Conservation (phyloP, 257 asterid genomes). For the Solanum chiquidenum region DNA sequence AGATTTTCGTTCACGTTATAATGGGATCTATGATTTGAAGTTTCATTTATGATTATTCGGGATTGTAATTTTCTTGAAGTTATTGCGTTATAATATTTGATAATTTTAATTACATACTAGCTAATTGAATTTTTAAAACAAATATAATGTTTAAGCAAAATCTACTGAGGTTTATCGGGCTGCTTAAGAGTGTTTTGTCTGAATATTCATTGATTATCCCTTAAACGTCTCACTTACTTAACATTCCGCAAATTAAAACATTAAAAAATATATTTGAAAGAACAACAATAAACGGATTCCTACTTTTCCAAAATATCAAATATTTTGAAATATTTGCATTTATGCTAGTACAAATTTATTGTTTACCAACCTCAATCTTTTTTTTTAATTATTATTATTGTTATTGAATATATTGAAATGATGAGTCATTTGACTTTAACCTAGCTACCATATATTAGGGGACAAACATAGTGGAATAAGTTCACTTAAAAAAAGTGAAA, state of each 20-base stretch:
- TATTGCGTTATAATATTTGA: neutral
- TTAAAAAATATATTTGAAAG: neutral
- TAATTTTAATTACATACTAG: neutral
- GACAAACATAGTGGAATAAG: neutral
- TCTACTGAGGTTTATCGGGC: rapidly evolving
- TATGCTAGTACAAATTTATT: neutral
- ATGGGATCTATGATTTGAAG: neutral
- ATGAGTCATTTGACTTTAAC: neutral
- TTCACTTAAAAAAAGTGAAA: neutral
- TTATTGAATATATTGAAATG: neutral
- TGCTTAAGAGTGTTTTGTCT: too few relatives aligned
- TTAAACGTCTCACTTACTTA: neutral
- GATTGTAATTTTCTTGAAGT: neutral
- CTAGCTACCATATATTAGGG: neutral
- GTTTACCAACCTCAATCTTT: neutral
- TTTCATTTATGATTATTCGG: neutral
- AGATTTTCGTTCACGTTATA: neutral
- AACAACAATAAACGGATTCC: too few relatives aligned
- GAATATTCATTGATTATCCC: too few relatives aligned
- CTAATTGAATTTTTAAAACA: neutral
- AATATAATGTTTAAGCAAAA: neutral
- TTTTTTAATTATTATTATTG: too few relatives aligned
- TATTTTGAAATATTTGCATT: neutral
- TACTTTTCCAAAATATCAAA: neutral
- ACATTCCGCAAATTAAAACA: neutral